Evolutionary conservation across 768 basidiomycete genomes (phyloP).

Genomic region (Boletus vermiculosoides): DNA sequence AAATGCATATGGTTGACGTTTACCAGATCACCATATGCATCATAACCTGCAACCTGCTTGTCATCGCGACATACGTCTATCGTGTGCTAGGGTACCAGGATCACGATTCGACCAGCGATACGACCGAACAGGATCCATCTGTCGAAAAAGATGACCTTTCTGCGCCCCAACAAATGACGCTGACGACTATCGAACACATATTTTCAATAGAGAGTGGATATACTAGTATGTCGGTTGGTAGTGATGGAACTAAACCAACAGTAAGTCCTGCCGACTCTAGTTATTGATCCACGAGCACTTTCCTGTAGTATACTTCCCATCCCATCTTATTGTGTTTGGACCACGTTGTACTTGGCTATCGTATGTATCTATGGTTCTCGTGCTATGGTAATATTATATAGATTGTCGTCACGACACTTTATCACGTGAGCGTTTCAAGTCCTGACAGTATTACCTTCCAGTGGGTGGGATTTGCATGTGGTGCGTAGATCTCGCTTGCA

Average conservation of each 20-base stretch:
- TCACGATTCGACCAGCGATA: neutral
- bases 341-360: neutral
- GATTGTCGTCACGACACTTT: neutral
- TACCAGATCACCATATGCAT: slow-evolving; percentile 15
- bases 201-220: neutral
- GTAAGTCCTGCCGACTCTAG: neutral
- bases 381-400: neutral
- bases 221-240: too few relatives aligned
- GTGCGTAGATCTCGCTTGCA: too few relatives aligned
- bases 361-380: neutral
- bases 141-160: neutral
- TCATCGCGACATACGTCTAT: slow-evolving; percentile 27
- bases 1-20: neutral
- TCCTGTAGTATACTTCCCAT: too few relatives aligned
- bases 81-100: slow-evolving; percentile 11
- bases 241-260: neutral
- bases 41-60: slow-evolving; percentile 24
- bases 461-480: neutral
- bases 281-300: neutral
- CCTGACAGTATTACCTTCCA: neutral
- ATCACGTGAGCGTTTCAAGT: neutral
- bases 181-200: slow-evolving; percentile 16
- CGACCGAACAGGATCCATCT: neutral
- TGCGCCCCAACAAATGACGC: neutral
- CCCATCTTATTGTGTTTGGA: neutral